These are phyloP conservation scores for Fusarium nisikadoi DNA, from an alignment of 2,329 filamentous ascomycete genomes.

Conservation along the genomic window DNA sequence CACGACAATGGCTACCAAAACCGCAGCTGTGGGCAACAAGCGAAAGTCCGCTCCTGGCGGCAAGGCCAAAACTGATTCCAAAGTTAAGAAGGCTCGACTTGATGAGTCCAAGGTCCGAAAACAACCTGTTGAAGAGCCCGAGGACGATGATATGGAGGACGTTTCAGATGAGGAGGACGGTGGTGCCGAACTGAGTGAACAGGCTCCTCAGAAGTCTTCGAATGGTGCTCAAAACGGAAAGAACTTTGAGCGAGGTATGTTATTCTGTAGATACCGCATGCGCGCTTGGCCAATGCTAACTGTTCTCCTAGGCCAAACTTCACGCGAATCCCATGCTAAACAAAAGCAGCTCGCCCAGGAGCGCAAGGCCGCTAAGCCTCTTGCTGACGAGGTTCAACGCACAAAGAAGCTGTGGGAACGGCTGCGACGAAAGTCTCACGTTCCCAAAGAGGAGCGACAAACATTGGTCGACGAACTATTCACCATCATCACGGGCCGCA, in stretches of 20 bases:
- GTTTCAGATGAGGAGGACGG: conserved; percentile 67
- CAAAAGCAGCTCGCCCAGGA: conserved; percentile 90
- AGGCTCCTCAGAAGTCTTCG: conserved; percentile 52
- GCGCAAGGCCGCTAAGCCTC: conserved; percentile 90
- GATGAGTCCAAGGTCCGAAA: conserved; percentile 47
- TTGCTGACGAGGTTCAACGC: conserved; percentile 87
- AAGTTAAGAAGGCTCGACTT: conserved; percentile 63
- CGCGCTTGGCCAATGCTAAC: conserved; percentile 9
- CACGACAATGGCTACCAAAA: conserved; percentile 60
- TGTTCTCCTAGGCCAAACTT: conserved; percentile 64
- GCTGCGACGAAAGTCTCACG: conserved; percentile 90
- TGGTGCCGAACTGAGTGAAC: conserved; percentile 58
- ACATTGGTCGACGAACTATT: conserved; percentile 90
- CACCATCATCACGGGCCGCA: conserved; percentile 86
- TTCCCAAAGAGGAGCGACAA: conserved; percentile 88
- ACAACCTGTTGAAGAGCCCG: conserved; percentile 55
- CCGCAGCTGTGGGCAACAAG: conserved; percentile 61
- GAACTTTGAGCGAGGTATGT: conserved; percentile 56
- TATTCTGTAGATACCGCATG: not conserved
- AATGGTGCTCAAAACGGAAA: conserved; percentile 50
- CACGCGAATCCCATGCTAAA: conserved; percentile 89
- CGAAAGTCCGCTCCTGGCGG: conserved; percentile 62
- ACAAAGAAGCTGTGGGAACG: conserved; percentile 98
- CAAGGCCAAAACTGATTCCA: conserved; percentile 57
- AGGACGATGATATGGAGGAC: conserved; percentile 57